Evolutionary conservation across 257 asterid genomes (phyloP), one percentile per base, ranked within the genome.

Genomic region (Nicotiana tabacum): DNA sequence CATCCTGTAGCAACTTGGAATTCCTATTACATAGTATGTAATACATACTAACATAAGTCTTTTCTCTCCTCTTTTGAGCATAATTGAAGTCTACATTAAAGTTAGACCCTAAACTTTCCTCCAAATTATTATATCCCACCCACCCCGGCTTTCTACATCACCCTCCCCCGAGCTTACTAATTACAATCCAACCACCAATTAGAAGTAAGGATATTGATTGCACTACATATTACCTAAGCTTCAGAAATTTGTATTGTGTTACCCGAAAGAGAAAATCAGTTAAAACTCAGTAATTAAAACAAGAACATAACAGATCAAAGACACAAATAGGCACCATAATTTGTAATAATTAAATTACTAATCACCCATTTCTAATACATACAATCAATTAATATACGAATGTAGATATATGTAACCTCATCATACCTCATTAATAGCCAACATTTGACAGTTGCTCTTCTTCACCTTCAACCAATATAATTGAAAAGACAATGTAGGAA

Each of bases 401-500:
- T 9, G 10, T 4, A 21, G 78, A 21, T 10, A 39, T n/a, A 70
- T 70, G 58, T 11, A 43, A 37, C 21, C 33, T 39, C 33, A 62
- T 27, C 4, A 21, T 84, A 93, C 97, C 97, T 94, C 98, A 27
- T 92, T 94, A 83, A 93, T 91, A 66, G 98, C 97, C 37, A 92
- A 95, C 81, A 94, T 82, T 89, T 94, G 98, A 0, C 97, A 94
- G 12, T 88, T 91, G 88, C 97, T 94, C 91, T 91, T 94, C 83
- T 94, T 94, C 56, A 93, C 97, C 86, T 94, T 94, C 91, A 6
- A 37, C 9, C 9, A 6, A 37, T 6, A 37, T 8, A 37, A 37
- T 37, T 37, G 43, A 5, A 37, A 6, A 37, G 2, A 37, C 9
- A 37, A 37, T 37, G 43, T 6, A 37, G 43, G 43, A 37, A 37